Base-by-base conservation (phyloP, 768 basidiomycete species). In the Podaxis pistillaris region DNA sequence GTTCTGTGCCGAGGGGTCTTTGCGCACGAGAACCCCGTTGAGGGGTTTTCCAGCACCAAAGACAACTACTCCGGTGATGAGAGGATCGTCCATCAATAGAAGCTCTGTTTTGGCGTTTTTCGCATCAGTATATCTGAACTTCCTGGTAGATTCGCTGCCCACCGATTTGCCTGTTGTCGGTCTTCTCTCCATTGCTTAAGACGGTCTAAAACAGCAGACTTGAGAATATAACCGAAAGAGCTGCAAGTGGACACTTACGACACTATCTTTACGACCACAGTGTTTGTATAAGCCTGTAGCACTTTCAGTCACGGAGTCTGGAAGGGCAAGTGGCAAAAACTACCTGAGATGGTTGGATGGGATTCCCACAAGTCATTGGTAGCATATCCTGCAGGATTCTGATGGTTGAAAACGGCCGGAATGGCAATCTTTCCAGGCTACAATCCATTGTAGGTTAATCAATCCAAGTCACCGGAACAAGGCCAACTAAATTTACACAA, bases 121-220 rank as follows among this genome's bases (percentile, higher is more conserved):
- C 19, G n/a, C 8, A 22, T 37, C 9, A 46, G 5, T 13, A 0
- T 37, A 3, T 28, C 28, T 9, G 15, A 30, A 12, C 36, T 9
- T 2, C 30, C 15, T 51, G 17, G 17, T 2, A 36, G 37, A 33
- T 9, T 2, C 30, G n/a, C 24, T 11, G 51, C 57, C 37, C 55
- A 71, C 72, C 71, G 3, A 73, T 59, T 56, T 73, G 72, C 46
- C 65, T 68, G 56, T 69, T 70, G 30, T 73, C 66, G 15, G 72
- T 71, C 56, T 73, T 73, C 51, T 73, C 72, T 24, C 72, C 71
- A 51, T 72, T 72, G 58, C 68, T 71, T 37, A 73, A 60, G 12
- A 73, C 72, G n/a, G 69, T 71, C 71, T 72, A 52, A 8, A 57
- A 13, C 56, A 26, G 46, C 33, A 33, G 33, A 24, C 7, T 46